Evolutionary conservation across 345 rosid genomes (phyloP), one percentile per base, ranked within the genome.

Genomic region (Abelmoschus esculentus): DNA sequence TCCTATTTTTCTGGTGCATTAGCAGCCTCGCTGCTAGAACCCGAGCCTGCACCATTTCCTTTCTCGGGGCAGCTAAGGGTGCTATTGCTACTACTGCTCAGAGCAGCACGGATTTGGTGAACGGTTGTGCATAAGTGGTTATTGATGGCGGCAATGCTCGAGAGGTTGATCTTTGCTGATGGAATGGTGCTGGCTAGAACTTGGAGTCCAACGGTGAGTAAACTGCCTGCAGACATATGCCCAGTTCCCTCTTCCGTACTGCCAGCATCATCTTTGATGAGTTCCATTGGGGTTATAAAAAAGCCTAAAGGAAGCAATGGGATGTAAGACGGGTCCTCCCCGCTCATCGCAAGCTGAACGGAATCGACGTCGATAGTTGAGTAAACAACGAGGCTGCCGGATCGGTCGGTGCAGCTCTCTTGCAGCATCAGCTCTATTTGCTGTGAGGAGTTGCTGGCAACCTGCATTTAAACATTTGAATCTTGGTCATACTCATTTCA

Each of bases 241-340:
- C 18, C 42, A 11, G 62, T 77, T 29, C 73, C 72, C 38, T 72
- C 74, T 3, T 80, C 58, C 15, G 15, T 19, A 6, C 38, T 22
- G 38, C 40, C 36, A 15, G 62, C 60, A 9, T 42, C 46, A 31
- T 66, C 70, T 12, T 55, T 75, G 69, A 67, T 13, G 47, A 73
- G 75, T 58, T 81, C 85, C 3, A 80, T 73, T 0, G 97, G 96
- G 32, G 84, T 81, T 19, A 91, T 76, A 31, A 79, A 80, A 81
- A 93, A 91, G 0, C 98, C 98, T 6, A 86, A 62, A 7, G 97
- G 98, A 46, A 93, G 87, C 67, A 93, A 76, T 1, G 96, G 95
- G 68, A 93, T 83, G 74, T 72, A 74, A 4, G 97, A 93, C 34
- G 92, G 86, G 63, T 93, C 96, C 71, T 85, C 90, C 0, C 88